Evolutionary conservation across 163 green algal genomes (phyloP).

Genomic region (Prototheca stagnorum): DNA sequence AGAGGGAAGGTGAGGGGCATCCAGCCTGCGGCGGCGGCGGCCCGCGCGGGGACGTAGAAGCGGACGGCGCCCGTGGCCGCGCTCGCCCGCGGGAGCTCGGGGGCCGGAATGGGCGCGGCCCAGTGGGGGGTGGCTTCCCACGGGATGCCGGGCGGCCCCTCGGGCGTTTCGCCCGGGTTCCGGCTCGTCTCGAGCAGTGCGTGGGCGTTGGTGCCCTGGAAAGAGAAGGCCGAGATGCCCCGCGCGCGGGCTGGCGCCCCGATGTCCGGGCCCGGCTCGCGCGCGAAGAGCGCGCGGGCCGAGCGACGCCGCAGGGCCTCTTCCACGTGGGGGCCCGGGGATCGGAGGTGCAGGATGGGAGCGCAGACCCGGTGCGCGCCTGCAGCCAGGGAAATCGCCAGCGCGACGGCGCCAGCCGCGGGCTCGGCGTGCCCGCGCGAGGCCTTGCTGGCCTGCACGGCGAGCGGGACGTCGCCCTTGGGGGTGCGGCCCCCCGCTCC

Average conservation of each 20-base stretch:
- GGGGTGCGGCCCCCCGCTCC: constrained; percentile 41
- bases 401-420: constrained; percentile 41
- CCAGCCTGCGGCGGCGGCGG: too few relatives aligned
- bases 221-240: too few relatives aligned
- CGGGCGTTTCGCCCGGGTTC: too few relatives aligned
- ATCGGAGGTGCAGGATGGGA: constrained; percentile 40
- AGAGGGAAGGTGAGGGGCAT: too few relatives aligned
- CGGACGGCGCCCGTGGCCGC: background rate
- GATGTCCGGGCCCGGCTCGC: background rate
- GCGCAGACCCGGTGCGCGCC: constrained; percentile 2
- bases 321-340: constrained; percentile 47
- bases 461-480: constrained; percentile 4
- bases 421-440: constrained; percentile 63
- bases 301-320: constrained; percentile 22
- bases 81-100: background rate
- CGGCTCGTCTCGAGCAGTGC: too few relatives aligned
- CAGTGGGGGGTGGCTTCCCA: too few relatives aligned
- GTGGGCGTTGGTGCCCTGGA: too few relatives aligned
- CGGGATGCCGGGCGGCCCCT: too few relatives aligned
- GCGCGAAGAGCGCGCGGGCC: constrained; percentile 1
- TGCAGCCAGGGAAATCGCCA: constrained; percentile 23
- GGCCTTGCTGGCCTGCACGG: constrained; percentile 30
- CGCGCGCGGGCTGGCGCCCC: constrained; percentile 61
- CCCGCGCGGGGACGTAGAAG: too few relatives aligned
- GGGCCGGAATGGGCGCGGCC: constrained; percentile 1